These are phyloP conservation scores for Moniliella sp. DNA, from an alignment of 1,284 basidiomycete genomes.

Conservation along the genomic window DNA sequence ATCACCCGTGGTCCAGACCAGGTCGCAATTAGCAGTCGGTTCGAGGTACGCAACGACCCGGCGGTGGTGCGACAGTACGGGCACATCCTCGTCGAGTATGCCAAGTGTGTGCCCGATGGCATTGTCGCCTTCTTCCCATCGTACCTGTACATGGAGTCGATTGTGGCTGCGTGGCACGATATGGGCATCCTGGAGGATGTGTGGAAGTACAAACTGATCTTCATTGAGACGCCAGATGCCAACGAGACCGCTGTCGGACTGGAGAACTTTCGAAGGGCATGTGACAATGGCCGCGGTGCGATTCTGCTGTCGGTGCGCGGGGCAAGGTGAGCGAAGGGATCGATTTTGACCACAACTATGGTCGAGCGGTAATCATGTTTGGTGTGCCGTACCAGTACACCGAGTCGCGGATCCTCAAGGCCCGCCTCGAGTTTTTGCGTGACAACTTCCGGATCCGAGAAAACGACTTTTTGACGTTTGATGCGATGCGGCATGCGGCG, in stretches of 20 bases:
- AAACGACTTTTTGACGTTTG: slow-evolving; percentile 94
- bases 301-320: slow-evolving; percentile 89
- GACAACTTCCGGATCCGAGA: slow-evolving; percentile 94
- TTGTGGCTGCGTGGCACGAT: slow-evolving; percentile 98
- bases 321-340: slow-evolving; percentile 99
- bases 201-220: slow-evolving; percentile 98
- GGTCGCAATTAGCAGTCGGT: slow-evolving; percentile 92
- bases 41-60: slow-evolving; percentile 96
- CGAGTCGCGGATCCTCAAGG: slow-evolving; percentile 88
- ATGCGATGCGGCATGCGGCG: slow-evolving; percentile 96
- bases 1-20: slow-evolving; percentile 95
- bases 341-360: slow-evolving; percentile 92
- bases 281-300: slow-evolving; percentile 91
- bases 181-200: slow-evolving; percentile 99
- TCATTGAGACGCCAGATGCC: slow-evolving; percentile 96
- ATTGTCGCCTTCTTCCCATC: slow-evolving; percentile 94
- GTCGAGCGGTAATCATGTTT: slow-evolving; percentile 97
- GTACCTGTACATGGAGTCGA: slow-evolving; percentile 99
- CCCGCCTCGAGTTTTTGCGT: slow-evolving; percentile 85
- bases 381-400: slow-evolving; percentile 97
- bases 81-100: slow-evolving; percentile 89
- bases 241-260: slow-evolving; percentile 94
- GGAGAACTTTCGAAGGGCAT: slow-evolving; percentile 89
- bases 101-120: slow-evolving; percentile 93
- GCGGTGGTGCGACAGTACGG: slow-evolving; percentile 97